Conservation (phyloP, 75 land plant genomes). For the Sequoiadendron giganteum region DNA sequence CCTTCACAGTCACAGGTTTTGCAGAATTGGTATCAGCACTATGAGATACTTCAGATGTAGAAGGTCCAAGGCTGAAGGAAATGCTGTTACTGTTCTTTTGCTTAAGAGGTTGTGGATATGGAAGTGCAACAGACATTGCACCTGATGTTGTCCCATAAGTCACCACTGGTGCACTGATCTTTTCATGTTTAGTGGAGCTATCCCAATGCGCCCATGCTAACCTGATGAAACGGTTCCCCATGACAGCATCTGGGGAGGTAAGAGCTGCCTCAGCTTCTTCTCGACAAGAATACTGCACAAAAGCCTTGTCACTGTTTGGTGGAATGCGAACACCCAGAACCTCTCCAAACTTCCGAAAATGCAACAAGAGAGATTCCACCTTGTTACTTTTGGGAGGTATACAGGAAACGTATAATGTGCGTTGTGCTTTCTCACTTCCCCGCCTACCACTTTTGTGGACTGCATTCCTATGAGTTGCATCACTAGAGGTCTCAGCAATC, state of each 20-base stretch:
- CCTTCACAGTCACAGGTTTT: slow-evolving; percentile 24
- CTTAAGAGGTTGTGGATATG: slow-evolving; percentile 4
- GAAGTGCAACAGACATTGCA: slow-evolving; percentile 13
- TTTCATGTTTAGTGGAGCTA: slow-evolving; percentile 45
- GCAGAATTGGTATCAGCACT: slow-evolving; percentile 17
- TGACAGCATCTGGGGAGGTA: slow-evolving; percentile 91
- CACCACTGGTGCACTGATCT: slow-evolving; percentile 13
- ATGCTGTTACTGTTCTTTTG: slow-evolving; percentile 21
- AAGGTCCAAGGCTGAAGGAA: slow-evolving; percentile 31
- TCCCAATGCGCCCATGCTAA: slow-evolving; percentile 96
- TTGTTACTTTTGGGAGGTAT: slow-evolving; percentile 74
- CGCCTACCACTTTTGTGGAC: slow-evolving; percentile 15
- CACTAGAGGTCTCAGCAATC: neutral
- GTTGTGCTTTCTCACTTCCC: slow-evolving; percentile 62
- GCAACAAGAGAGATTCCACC: slow-evolving; percentile 63
- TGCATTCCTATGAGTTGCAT: neutral
- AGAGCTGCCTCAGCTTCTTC: slow-evolving; percentile 93
- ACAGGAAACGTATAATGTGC: slow-evolving; percentile 84
- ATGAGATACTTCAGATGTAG: slow-evolving; percentile 18
- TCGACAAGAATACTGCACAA: slow-evolving; percentile 80
- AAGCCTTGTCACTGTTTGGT: slow-evolving; percentile 68
- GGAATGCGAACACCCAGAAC: slow-evolving; percentile 91
- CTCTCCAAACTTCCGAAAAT: slow-evolving; percentile 92
- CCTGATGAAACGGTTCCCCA: slow-evolving; percentile 96
- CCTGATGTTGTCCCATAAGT: neutral